Conservation (phyloP, 2,329 filamentous ascomycete genomes). For the Fusarium mangiferae region DNA sequence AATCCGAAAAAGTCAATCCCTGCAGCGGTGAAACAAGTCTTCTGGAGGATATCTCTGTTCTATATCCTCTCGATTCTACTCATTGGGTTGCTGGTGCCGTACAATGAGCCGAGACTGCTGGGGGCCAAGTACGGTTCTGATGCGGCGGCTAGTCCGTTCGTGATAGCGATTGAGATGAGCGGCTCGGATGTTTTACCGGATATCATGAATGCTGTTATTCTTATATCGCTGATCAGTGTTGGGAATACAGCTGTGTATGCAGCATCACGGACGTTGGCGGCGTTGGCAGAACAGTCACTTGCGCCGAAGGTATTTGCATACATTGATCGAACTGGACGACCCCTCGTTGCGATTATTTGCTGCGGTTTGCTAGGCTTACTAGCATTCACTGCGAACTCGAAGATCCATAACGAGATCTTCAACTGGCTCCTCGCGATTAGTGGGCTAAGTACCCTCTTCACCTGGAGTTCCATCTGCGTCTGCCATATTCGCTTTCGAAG, state of each 20-base stretch:
- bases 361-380: conserved; percentile 76
- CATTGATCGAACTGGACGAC: conserved; percentile 83
- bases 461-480: conserved; percentile 84
- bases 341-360: conserved; percentile 75
- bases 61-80: conserved; percentile 85
- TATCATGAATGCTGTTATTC: conserved; percentile 94
- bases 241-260: conserved; percentile 93
- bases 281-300: conserved; percentile 71
- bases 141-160: conserved; percentile 86
- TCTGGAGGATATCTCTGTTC: conserved; percentile 91
- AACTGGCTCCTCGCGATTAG: conserved; percentile 83
- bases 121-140: conserved; percentile 64
- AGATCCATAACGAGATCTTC: conserved; percentile 71
- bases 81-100: conserved; percentile 84
- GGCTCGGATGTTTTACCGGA: conserved; percentile 82
- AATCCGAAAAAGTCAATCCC: conserved; percentile 84
- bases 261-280: conserved; percentile 69
- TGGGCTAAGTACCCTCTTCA: conserved; percentile 78
- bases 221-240: conserved; percentile 90
- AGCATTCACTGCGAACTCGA: conserved; percentile 76
- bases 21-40: conserved; percentile 89
- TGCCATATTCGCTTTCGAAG: conserved; percentile 89
- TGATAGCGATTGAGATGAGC: conserved; percentile 88
- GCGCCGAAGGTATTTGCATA: conserved; percentile 81
- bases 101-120: conserved; percentile 72